These are phyloP conservation scores for Penicillium sp. DNA, from an alignment of 2,329 filamentous ascomycete genomes.

Conservation along the genomic window DNA sequence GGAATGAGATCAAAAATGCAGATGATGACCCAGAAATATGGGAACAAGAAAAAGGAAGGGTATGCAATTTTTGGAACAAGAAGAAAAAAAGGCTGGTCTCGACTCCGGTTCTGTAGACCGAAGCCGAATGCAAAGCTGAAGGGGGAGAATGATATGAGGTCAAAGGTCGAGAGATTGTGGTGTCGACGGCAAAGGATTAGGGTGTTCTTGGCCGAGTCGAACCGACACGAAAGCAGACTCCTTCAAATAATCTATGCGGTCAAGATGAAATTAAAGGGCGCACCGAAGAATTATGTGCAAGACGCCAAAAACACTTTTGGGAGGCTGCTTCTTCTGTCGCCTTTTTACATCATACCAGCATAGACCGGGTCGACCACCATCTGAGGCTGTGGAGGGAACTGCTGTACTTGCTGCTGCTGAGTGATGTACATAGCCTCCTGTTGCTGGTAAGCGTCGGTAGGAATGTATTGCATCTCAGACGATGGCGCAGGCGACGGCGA, in stretches of 20 bases:
- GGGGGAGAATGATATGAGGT: conserved; percentile 11
- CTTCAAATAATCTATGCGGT: conserved; percentile 13
- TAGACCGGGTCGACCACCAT: conserved; percentile 37
- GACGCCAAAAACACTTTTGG: conserved; percentile 18
- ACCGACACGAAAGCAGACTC: conserved; percentile 18
- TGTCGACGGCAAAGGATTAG: conserved; percentile 22
- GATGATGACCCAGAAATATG: conserved; percentile 32
- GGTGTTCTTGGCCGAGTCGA: conserved; percentile 10
- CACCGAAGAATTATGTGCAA: conserved; percentile 23
- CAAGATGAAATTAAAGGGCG: conserved; percentile 12
- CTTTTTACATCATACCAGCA: conserved; percentile 23
- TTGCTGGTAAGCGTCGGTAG: conserved; percentile 36
- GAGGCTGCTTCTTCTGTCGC: conserved; percentile 13
- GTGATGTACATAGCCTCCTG: conserved; percentile 34
- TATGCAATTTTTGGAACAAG: conserved; percentile 36
- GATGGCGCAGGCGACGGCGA: conserved; percentile 41
- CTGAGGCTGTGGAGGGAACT: conserved; percentile 34
- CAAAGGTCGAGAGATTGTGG: conserved; percentile 8
- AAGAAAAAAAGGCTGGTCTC: conserved; percentile 25
- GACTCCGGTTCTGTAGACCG: conserved; percentile 20
- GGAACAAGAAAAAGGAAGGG: conserved; percentile 34
- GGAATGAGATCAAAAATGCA: conserved; percentile 37
- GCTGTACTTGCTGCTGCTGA: conserved; percentile 30
- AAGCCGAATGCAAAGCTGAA: conserved; percentile 23
- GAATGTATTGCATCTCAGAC: conserved; percentile 37